Percentiles rank a stretch among this genome's conserved stretches.
Conservation (phyloP, 2,329 filamentous ascomycete species). For the Lasiodiplodia sp. region DNA sequence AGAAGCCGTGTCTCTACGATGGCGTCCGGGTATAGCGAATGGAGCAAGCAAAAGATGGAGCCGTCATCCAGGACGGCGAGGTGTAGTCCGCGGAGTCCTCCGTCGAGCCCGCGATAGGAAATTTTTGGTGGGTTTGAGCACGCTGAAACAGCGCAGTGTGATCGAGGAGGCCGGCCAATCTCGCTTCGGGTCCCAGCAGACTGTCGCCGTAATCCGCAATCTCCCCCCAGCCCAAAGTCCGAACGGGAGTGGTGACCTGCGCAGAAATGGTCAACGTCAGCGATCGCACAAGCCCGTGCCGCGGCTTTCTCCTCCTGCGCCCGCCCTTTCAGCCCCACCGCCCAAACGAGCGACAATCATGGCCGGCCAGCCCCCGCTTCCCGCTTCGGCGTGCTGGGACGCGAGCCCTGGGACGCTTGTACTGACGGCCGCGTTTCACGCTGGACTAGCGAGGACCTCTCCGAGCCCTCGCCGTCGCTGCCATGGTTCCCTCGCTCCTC, state of each 20-base stretch:
- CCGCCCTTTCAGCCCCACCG: constrained; percentile 11
- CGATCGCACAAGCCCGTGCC: constrained; percentile 19
- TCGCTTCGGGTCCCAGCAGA: constrained; percentile 22
- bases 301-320: constrained; percentile 4
- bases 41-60: constrained; percentile 10
- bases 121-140: constrained; percentile 21
- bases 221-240: constrained; percentile 28
- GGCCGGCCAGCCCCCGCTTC: constrained; percentile 21
- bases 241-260: constrained; percentile 21
- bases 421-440: constrained; percentile 24
- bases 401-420: constrained; percentile 23
- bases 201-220: constrained; percentile 26
- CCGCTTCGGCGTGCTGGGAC: constrained; percentile 28
- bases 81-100: constrained; percentile 5
- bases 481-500: constrained; percentile 13
- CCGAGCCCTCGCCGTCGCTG: constrained; percentile 16
- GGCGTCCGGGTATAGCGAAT: constrained; percentile 24
- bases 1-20: constrained; percentile 14
- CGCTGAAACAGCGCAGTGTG: constrained; percentile 29
- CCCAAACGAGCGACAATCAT: constrained; percentile 8
- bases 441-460: constrained; percentile 26
- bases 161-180: constrained; percentile 29
- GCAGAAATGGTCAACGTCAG: constrained; percentile 22
- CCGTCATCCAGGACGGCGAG: not conserved
- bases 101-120: constrained; percentile 11